A percentile compares a stretch with the other conserved stretches of the same genome.
phyloP scores from a whole-genome alignment of 768 basidiomycete species.

The Rhodocollybia butyracea region DNA sequence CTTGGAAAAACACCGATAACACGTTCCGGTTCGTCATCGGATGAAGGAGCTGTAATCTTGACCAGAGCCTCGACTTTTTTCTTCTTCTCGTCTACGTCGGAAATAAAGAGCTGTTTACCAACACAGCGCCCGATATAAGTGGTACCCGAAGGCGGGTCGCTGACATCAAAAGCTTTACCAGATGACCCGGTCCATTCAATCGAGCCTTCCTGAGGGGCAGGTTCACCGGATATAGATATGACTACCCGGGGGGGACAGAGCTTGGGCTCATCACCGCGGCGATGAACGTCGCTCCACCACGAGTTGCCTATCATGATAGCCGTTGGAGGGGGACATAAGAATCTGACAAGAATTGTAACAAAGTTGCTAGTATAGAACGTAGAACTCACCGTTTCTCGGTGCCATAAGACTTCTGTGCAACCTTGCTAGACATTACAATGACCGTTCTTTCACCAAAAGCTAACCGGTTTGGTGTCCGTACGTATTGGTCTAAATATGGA shows the following conservation, averaged over 20 bases:
- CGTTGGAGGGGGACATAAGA: conserved; percentile 91
- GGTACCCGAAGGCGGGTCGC: conserved; percentile 73
- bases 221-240: conserved; percentile 90
- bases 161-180: conserved; percentile 81
- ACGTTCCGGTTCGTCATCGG: conserved; percentile 78
- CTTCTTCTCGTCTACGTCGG: conserved; percentile 92
- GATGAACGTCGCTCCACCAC: conserved; percentile 86
- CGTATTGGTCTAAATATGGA: conserved; percentile 82
- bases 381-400: conserved; percentile 80
- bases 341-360: conserved; percentile 37
- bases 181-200: conserved; percentile 86
- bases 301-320: conserved; percentile 92
- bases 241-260: conserved; percentile 77
- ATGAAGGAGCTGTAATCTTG: conserved; percentile 77
- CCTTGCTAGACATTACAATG: conserved; percentile 96
- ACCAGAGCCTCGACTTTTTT: conserved; percentile 94
- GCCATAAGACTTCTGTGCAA: conserved; percentile 96
- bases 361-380: not conserved
- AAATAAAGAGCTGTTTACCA: conserved; percentile 93
- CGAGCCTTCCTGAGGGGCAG: conserved; percentile 77
- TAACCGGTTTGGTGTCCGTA: conserved; percentile 79
- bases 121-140: conserved; percentile 93
- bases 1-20: conserved; percentile 89
- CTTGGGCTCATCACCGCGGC: conserved; percentile 73
- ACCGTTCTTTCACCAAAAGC: conserved; percentile 92